Evolutionary conservation across 176 grass and related monocot species (phyloP), one percentile per base, ranked within the genome.

Genomic region (Urochloa ruziziensis): DNA sequence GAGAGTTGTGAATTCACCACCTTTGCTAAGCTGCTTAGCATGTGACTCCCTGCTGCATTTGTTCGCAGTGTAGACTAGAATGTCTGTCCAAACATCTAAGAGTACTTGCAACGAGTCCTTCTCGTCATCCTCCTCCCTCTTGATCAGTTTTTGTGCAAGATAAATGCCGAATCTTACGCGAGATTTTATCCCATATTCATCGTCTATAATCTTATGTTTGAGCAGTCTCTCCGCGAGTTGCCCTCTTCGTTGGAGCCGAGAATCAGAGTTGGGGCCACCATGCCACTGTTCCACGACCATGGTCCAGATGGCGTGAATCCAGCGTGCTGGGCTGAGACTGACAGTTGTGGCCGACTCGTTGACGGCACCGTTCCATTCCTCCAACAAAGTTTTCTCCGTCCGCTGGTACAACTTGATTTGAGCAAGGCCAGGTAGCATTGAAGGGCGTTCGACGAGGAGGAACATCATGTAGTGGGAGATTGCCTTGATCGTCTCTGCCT

Each of bases 401-500:
- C 30, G 57, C 12, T 63, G 42, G 32, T 83, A 72, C 30, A 73
- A 43, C 48, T 75, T 78, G 8, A 51, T 80, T 23, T 80, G 70
- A 12, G 80, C 62, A 82, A 65, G 72, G 4, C 78, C 82, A 0
- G 72, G 78, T 24, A 90, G 36, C 78, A 90, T 79, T 35, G 58
- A 16, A 28, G 83, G 88, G 49, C 44, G 62, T 6, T 47, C 6
- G 6, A 86, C 33, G 11, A 90, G 62, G 32, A 90, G 88, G 37
- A 75, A 90, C 88, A 82, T 81, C 83, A 90, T 82, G 70, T 90
- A 90, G 1, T 82, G 82, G 4, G 74, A 85, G 1, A 77, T 21
- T 23, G 32, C 21, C 30, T 39, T 79, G 53, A 86, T 71, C n/a
- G n/a, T n/a, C n/a, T n/a, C n/a, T n/a, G n/a, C n/a, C n/a, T n/a